A percentile compares a stretch with the other conserved stretches of the same genome.
Evolutionary conservation across 768 basidiomycete species (phyloP).

Genomic region (Russula virescens): DNA sequence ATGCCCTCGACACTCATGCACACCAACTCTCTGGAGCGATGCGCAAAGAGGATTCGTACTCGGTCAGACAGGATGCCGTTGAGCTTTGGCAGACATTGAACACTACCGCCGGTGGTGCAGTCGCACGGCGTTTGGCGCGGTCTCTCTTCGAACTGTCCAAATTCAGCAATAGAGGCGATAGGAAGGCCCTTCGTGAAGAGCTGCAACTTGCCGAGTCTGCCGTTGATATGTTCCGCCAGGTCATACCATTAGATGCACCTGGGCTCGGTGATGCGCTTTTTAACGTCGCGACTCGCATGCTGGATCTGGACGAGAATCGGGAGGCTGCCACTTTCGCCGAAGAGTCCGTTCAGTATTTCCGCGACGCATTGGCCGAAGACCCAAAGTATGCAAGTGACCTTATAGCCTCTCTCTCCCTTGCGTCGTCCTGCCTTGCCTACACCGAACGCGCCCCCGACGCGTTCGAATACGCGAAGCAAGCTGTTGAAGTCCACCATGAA

Average conservation of each 20-base stretch:
- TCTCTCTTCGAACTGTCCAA: slow-evolving; percentile 3
- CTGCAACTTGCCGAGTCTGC: background rate
- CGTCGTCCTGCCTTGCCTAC: slow-evolving; percentile 16
- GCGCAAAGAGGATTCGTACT: slow-evolving; percentile 1
- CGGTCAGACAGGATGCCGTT: background rate
- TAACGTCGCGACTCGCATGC: slow-evolving; percentile 10
- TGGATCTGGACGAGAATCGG: slow-evolving; percentile 6
- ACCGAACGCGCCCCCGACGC: slow-evolving; percentile 5
- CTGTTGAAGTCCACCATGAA: slow-evolving; percentile 8
- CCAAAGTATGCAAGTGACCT: slow-evolving; percentile 7
- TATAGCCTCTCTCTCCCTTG: slow-evolving; percentile 11
- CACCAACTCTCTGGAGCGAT: slow-evolving; percentile 9
- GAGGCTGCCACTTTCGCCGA: slow-evolving; percentile 15
- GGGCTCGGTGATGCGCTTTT: slow-evolving; percentile 14
- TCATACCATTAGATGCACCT: slow-evolving; percentile 1
- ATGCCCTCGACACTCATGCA: slow-evolving; percentile 5
- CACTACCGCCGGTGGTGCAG: background rate
- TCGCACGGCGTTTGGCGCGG: slow-evolving; percentile 4
- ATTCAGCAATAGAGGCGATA: background rate
- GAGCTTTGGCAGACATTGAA: slow-evolving; percentile 7
- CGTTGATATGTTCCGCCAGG: slow-evolving; percentile 8
- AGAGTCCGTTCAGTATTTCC: slow-evolving; percentile 15
- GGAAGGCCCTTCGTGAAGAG: background rate
- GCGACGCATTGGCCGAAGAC: background rate
- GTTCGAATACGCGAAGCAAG: slow-evolving; percentile 12